Evolutionary conservation across 176 grass and related monocot species (phyloP).

Genomic region (Thinopyrum elongatum): DNA sequence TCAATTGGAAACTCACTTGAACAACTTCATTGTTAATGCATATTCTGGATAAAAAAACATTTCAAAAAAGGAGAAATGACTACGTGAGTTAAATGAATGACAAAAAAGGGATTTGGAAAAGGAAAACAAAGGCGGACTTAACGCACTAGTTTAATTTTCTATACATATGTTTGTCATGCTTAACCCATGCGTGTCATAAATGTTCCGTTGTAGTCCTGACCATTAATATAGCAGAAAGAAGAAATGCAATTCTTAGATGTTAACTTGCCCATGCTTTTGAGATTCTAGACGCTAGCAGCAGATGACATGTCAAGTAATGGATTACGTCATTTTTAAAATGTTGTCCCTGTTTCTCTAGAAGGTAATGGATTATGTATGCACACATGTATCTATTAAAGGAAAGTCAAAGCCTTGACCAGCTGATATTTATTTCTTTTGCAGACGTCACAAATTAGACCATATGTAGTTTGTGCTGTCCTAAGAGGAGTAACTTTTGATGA

Average conservation of each 20-base stretch:
- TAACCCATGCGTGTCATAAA: neutral
- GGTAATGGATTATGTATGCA: neutral
- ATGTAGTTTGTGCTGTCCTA: conserved; percentile 84
- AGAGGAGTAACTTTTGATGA: conserved; percentile 89
- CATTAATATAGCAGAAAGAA: neutral
- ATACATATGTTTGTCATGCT: neutral
- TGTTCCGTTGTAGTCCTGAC: neutral
- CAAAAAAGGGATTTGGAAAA: neutral
- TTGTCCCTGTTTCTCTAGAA: neutral
- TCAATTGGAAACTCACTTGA: neutral
- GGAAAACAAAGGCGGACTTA: neutral
- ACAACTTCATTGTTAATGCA: neutral
- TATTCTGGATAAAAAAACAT: neutral
- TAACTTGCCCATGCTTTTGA: conserved; percentile 7
- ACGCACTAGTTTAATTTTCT: neutral
- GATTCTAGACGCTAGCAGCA: neutral
- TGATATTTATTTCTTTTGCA: conserved; percentile 32
- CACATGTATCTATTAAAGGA: neutral
- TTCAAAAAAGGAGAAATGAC: neutral
- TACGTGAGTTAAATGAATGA: neutral
- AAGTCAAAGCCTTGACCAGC: neutral
- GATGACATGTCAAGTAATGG: neutral
- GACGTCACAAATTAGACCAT: conserved; percentile 88
- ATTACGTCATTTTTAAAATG: neutral
- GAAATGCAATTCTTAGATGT: neutral